Conservation (phyloP, 768 basidiomycete species). For the Phlebiopsis flavidoalba region DNA sequence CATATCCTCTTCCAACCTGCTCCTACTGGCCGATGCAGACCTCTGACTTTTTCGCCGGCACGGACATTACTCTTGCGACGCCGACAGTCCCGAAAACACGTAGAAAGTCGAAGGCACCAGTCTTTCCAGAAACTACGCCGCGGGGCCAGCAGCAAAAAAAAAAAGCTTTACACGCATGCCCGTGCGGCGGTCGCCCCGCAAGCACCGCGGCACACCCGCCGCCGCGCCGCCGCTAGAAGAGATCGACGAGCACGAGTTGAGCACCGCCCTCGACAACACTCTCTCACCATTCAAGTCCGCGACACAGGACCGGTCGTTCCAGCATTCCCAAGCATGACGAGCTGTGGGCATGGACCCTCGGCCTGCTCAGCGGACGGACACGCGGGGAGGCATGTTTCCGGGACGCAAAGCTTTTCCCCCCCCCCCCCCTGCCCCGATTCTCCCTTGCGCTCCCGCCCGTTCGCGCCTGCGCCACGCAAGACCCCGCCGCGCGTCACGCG, state of each 20-base stretch:
- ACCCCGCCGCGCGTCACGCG: conserved; percentile 25
- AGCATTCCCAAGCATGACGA: conserved; percentile 14
- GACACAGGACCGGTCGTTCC: conserved; percentile 17
- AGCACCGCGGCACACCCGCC: conserved; percentile 9
- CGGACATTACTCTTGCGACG: conserved; percentile 33
- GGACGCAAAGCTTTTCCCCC: conserved; percentile 9
- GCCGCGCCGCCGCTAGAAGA: conserved; percentile 16
- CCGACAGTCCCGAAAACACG: conserved; percentile 18
- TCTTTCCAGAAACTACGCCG: conserved; percentile 22
- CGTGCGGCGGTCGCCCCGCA: conserved; percentile 13
- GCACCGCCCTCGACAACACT: conserved; percentile 11
- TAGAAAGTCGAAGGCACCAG: conserved; percentile 16
- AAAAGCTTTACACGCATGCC: neutral
- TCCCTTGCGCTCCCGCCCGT: conserved; percentile 23
- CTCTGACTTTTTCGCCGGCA: conserved; percentile 40
- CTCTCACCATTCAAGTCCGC: conserved; percentile 11
- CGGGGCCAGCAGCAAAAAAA: conserved; percentile 14
- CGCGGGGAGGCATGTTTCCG: conserved; percentile 8
- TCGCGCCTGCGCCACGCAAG: conserved; percentile 35
- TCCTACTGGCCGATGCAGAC: conserved; percentile 38
- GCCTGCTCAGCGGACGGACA: conserved; percentile 13
- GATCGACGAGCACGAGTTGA: conserved; percentile 12
- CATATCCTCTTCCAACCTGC: conserved; percentile 25
- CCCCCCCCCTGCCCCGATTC: too few species aligned
- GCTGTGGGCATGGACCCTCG: conserved; percentile 6